Evolutionary conservation across 2,329 filamentous ascomycete species (phyloP).

Genomic region (Beauveria brongniartii): DNA sequence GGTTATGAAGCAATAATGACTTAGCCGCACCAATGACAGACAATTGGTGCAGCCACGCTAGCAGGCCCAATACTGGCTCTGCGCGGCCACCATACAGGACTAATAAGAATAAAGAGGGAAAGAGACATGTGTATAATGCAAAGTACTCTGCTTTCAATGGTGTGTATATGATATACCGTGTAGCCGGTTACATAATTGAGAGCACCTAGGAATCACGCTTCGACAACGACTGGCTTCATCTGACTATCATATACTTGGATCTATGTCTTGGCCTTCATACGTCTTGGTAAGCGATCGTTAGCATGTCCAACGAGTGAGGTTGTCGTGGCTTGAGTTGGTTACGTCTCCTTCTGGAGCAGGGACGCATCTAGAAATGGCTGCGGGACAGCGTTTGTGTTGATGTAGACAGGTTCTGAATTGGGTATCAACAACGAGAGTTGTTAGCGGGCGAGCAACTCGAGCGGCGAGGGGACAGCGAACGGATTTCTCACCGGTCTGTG

Average conservation of each 20-base stretch:
- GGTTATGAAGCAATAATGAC: background rate
- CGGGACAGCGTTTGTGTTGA: constrained; percentile 15
- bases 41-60: background rate
- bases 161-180: no score
- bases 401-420: constrained; percentile 11
- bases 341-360: constrained; percentile 9
- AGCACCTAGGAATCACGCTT: background rate
- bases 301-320: background rate
- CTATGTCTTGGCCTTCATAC: background rate
- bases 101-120: no score
- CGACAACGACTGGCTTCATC: background rate
- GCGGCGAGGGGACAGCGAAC: background rate
- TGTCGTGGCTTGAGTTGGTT: background rate
- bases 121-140: no score
- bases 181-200: no score
- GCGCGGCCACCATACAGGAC: no score
- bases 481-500: constrained; percentile 11
- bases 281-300: background rate
- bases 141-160: no score
- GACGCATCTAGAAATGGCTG: constrained; percentile 17
- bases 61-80: no score
- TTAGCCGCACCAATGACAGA: background rate
- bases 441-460: background rate
- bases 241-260: background rate
- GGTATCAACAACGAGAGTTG: background rate